Conservation (phyloP, 768 basidiomycete genomes). For the Rhodosporidiobolus odoratus region DNA sequence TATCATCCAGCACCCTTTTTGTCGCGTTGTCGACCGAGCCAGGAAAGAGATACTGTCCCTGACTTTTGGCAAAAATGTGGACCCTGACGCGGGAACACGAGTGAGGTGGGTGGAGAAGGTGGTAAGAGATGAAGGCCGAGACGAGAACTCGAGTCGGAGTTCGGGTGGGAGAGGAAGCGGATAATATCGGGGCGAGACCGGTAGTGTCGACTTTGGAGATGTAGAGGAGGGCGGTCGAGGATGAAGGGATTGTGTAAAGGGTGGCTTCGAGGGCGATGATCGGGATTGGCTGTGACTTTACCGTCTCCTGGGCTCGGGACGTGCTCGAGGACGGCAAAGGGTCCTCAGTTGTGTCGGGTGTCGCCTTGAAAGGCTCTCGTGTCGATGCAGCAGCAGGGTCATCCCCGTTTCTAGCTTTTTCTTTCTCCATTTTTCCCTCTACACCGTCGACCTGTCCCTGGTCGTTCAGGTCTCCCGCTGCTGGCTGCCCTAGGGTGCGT, state of each 20-base stretch:
- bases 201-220: slow-evolving; percentile 92
- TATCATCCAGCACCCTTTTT: slow-evolving; percentile 71
- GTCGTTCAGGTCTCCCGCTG: no score
- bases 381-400: no score
- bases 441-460: no score
- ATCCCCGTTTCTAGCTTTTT: no score
- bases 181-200: slow-evolving; percentile 55
- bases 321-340: background rate
- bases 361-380: no score
- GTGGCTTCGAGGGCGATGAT: slow-evolving; percentile 73
- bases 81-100: slow-evolving; percentile 58
- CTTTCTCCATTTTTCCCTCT: no score
- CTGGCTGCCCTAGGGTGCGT: no score
- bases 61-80: slow-evolving; percentile 84
- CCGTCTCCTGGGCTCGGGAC: background rate
- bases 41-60: slow-evolving; percentile 88
- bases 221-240: slow-evolving; percentile 69
- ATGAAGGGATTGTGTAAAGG: slow-evolving; percentile 67
- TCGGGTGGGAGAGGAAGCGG: background rate
- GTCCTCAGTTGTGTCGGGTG: background rate
- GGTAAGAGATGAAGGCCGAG: slow-evolving; percentile 56
- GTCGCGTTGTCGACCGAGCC: slow-evolving; percentile 66
- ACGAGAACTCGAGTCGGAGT: slow-evolving; percentile 65
- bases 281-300: slow-evolving; percentile 51
- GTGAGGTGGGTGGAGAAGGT: slow-evolving; percentile 32